Percentiles rank a stretch among this genome's conserved stretches.
Evolutionary conservation across 1,139 yeast genomes (phyloP).

Genomic region (Blastobotrys petasosporus): DNA sequence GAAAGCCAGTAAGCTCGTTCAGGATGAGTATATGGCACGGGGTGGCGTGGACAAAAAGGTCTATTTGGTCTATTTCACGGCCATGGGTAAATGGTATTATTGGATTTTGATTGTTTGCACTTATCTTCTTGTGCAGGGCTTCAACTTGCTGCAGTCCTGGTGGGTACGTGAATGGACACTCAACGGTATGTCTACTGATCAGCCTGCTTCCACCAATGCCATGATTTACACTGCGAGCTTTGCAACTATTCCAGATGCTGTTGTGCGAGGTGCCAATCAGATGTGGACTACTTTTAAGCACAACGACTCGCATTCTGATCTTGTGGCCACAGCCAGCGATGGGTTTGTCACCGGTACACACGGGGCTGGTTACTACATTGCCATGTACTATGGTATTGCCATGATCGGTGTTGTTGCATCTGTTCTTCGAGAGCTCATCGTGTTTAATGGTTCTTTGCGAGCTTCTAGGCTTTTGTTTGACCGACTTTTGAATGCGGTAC

Average conservation of each 20-base stretch:
- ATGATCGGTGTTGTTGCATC: constrained; percentile 52
- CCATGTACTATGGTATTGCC: constrained; percentile 67
- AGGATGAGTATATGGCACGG: constrained; percentile 76
- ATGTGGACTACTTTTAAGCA: no score
- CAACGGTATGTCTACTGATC: constrained; percentile 10
- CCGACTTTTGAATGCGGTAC: constrained; percentile 53
- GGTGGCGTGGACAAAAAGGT: constrained; percentile 74
- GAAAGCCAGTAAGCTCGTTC: constrained; percentile 39
- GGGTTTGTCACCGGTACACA: no score
- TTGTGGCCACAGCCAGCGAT: no score
- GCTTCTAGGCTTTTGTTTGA: constrained; percentile 77
- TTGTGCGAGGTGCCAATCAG: not conserved
- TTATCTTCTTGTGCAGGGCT: constrained; percentile 51
- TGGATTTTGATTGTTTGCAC: constrained; percentile 44
- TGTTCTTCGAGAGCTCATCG: constrained; percentile 50
- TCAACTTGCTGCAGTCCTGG: constrained; percentile 65
- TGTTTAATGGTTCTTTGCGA: constrained; percentile 65
- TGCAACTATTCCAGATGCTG: not conserved
- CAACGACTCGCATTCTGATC: no score
- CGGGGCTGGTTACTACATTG: constrained; percentile 48
- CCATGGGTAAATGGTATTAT: constrained; percentile 56
- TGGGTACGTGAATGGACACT: constrained; percentile 81
- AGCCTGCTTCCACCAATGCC: not conserved
- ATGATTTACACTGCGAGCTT: not conserved
- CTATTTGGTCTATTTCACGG: constrained; percentile 57